These are phyloP conservation scores for Colletotrichum lindemuthianum DNA, from an alignment of 2,329 filamentous ascomycete genomes.

Conservation along the genomic window DNA sequence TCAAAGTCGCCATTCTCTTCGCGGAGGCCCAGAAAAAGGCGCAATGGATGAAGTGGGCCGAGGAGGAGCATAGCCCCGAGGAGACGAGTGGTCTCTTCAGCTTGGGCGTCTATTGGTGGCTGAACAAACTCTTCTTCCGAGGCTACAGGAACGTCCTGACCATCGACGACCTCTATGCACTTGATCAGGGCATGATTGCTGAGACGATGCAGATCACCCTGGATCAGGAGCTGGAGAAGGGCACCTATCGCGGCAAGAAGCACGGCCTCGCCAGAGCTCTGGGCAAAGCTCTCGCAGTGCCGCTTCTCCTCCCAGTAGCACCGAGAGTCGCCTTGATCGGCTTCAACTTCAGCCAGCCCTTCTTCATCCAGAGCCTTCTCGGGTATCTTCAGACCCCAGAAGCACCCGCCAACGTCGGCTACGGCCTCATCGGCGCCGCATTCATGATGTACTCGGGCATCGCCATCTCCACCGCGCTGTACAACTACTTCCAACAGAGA, in stretches of 20 bases:
- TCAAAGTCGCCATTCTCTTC: slow-evolving; percentile 50
- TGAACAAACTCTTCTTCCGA: slow-evolving; percentile 46
- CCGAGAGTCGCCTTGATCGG: slow-evolving; percentile 51
- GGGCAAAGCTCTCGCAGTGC: slow-evolving; percentile 43
- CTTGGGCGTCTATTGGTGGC: slow-evolving; percentile 48
- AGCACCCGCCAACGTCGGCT: slow-evolving; percentile 40
- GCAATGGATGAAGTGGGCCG: slow-evolving; percentile 51
- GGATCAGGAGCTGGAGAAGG: slow-evolving; percentile 29
- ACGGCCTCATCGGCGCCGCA: slow-evolving; percentile 47
- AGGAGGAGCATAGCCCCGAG: slow-evolving; percentile 51
- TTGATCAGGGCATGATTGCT: slow-evolving; percentile 44
- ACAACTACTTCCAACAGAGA: slow-evolving; percentile 45
- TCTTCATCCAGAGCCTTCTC: slow-evolving; percentile 53
- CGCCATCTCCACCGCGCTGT: slow-evolving; percentile 46
- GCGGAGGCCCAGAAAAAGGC: slow-evolving; percentile 52
- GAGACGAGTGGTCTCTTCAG: slow-evolving; percentile 47
- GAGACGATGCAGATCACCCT: slow-evolving; percentile 37
- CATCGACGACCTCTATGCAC: slow-evolving; percentile 45
- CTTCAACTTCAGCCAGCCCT: slow-evolving; percentile 55
- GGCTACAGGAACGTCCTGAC: slow-evolving; percentile 46
- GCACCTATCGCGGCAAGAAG: slow-evolving; percentile 26
- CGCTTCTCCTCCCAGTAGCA: slow-evolving; percentile 47
- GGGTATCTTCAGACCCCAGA: slow-evolving; percentile 44
- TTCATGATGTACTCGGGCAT: slow-evolving; percentile 46
- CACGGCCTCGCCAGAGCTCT: slow-evolving; percentile 45